Base-by-base conservation (phyloP, 495 filamentous ascomycete species). In the Aspergillus leporis region DNA sequence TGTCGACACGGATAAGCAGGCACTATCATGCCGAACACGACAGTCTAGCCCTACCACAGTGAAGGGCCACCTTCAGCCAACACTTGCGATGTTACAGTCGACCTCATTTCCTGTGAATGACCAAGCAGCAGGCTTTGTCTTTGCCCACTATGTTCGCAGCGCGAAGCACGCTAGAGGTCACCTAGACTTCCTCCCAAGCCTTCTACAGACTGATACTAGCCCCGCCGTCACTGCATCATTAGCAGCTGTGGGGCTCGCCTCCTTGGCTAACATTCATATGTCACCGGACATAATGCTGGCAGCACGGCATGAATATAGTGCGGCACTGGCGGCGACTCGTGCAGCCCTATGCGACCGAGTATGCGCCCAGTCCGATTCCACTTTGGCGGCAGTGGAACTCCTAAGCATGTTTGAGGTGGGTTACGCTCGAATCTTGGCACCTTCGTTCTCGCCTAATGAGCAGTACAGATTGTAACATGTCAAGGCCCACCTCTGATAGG, bases 351-450 rank as follows among this genome's bases (percentile, higher is more conserved):
- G 40, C 6, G 61, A 70, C 34, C 57, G 53, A 1, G 45, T 38
- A 9, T 18, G 53, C 8, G 54, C 61, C 14, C 60, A 49, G 40
- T 51, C 56, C 0, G 60, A 70, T 38, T 47, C 60, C 21, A 59
- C 64, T 3, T 41, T 70, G 10, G 49, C 52, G 28, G 63, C 66
- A 12, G 66, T 70, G 19, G 38, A 63, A 3, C 46, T 70, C 13
- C 47, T 70, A 38, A 54, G 61, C 13, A 34, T 68, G 14, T 70
- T 61, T 53, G 68, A 68, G 49, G 68, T 47, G 9, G 14, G 38
- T 1, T 5, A 3, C 56, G 14, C 30, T 48, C 3, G 30, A 4
- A 36, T 12, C 4, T 1, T 46, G 18, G 6, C 38, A 13, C 9
- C 5, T 18, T 21, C 25, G n/a, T 53, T 13, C 30, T 53, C 13